These are phyloP conservation scores for Ophiostoma ips DNA, from an alignment of 2,329 filamentous ascomycete species.

Conservation along the genomic window DNA sequence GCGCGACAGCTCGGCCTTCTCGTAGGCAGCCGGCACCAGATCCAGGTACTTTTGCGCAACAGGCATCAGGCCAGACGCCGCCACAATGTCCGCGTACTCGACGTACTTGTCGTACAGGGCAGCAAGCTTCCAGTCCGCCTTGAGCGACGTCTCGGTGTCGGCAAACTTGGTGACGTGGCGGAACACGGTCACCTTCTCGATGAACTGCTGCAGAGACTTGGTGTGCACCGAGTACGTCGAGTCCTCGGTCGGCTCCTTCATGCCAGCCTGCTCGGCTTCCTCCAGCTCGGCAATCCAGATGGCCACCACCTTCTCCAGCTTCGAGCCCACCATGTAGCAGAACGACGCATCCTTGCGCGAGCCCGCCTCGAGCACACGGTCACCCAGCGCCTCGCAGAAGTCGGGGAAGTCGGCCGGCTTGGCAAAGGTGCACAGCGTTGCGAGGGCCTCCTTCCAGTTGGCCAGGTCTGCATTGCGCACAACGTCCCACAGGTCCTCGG, in stretches of 20 bases:
- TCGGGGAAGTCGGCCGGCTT: slow-evolving; percentile 84
- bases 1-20: slow-evolving; percentile 74
- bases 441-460: slow-evolving; percentile 97
- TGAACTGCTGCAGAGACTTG: slow-evolving; percentile 75
- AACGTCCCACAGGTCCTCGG: slow-evolving; percentile 95
- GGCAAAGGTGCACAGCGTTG: slow-evolving; percentile 87
- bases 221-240: slow-evolving; percentile 89
- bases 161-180: slow-evolving; percentile 84
- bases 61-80: slow-evolving; percentile 72
- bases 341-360: slow-evolving; percentile 84
- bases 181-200: slow-evolving; percentile 97
- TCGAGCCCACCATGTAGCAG: slow-evolving; percentile 91
- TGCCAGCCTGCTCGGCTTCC: slow-evolving; percentile 63
- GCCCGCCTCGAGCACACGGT: slow-evolving; percentile 68
- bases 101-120: slow-evolving; percentile 87
- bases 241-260: slow-evolving; percentile 55
- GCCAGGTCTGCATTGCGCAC: slow-evolving; percentile 88
- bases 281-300: slow-evolving; percentile 89
- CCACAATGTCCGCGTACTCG: slow-evolving; percentile 92
- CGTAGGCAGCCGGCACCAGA: slow-evolving; percentile 69
- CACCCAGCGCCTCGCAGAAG: slow-evolving; percentile 86
- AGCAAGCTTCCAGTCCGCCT: slow-evolving; percentile 76
- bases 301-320: slow-evolving; percentile 88
- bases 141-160: slow-evolving; percentile 57
- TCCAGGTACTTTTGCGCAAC: slow-evolving; percentile 86